Percentiles rank a stretch among this genome's conserved stretches.
These are phyloP conservation scores for Tetradesmus obliquus DNA, from an alignment of 139 green algal genomes.

Conservation along the genomic window DNA sequence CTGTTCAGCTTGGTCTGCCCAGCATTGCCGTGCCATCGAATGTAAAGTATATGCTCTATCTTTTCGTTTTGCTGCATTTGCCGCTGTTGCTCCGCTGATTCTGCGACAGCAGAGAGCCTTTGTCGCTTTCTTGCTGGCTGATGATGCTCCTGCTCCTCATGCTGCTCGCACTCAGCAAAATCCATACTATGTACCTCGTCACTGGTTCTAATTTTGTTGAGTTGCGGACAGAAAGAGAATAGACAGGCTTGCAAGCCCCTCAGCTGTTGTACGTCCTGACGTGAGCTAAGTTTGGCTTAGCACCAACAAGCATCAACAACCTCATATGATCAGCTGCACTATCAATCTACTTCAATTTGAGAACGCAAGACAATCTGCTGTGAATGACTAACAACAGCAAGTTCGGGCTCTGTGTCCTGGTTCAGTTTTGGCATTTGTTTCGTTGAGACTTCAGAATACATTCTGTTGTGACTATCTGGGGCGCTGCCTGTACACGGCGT, in stretches of 20 bases:
- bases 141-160: background rate
- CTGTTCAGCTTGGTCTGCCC: slow-evolving; percentile 44
- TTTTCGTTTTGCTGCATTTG: background rate
- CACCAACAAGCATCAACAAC: background rate
- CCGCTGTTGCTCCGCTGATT: background rate
- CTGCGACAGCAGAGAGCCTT: slow-evolving; percentile 1
- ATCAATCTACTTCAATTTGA: too few species aligned
- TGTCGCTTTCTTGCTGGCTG: background rate
- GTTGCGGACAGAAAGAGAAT: too few species aligned
- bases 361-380: background rate
- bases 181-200: background rate
- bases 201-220: too few species aligned
- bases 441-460: too few species aligned
- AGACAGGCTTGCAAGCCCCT: too few species aligned
- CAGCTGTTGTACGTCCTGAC: background rate
- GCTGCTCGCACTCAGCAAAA: background rate
- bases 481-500: too few species aligned
- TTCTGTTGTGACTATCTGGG: too few species aligned
- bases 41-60: slow-evolving; percentile 26
- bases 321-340: too few species aligned
- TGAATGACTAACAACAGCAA: slow-evolving; percentile 3
- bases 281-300: background rate
- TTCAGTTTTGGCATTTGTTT: too few species aligned
- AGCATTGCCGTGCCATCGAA: slow-evolving; percentile 21
- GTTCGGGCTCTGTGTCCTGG: background rate